These are phyloP conservation scores for Rhodotorula glutinis DNA, from an alignment of 1,284 basidiomycete species.

Conservation along the genomic window DNA sequence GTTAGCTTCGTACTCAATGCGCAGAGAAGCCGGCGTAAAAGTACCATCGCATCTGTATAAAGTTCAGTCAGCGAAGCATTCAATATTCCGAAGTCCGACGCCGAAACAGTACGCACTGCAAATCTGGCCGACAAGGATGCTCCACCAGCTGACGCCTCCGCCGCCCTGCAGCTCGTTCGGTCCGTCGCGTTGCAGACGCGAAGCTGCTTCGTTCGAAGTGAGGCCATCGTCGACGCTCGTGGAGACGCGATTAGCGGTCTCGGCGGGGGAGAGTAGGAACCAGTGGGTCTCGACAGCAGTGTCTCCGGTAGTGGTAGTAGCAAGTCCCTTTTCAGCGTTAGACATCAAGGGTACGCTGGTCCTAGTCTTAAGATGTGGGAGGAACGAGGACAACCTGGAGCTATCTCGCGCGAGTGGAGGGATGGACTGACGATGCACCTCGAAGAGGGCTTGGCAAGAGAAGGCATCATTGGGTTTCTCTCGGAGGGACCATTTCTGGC, in stretches of 20 bases:
- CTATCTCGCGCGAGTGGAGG: neutral
- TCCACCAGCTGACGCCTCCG: slow-evolving; percentile 43
- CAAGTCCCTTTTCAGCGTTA: slow-evolving; percentile 11
- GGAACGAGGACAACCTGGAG: neutral
- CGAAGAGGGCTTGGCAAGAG: neutral
- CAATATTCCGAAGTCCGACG: slow-evolving; percentile 30
- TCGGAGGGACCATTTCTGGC: too few species aligned
- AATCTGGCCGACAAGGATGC: slow-evolving; percentile 44
- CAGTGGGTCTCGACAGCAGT: slow-evolving; percentile 26
- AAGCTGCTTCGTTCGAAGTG: slow-evolving; percentile 41
- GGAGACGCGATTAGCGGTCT: slow-evolving; percentile 20
- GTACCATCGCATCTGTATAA: slow-evolving; percentile 24
- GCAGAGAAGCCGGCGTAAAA: too few species aligned
- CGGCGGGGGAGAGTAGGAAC: slow-evolving; percentile 31
- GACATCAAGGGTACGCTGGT: slow-evolving; percentile 2
- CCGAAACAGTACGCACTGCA: slow-evolving; percentile 47
- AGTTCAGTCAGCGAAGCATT: slow-evolving; percentile 13
- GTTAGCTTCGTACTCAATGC: too few species aligned
- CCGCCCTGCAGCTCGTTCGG: slow-evolving; percentile 50
- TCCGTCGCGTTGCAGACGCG: slow-evolving; percentile 47
- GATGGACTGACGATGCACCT: neutral
- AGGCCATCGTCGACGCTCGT: slow-evolving; percentile 43
- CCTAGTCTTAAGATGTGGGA: neutral
- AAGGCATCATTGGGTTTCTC: neutral
- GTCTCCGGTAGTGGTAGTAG: slow-evolving; percentile 6